Evolutionary conservation across 1,139 yeast genomes (phyloP), one percentile per base, ranked within the genome.

Genomic region (Geotrichum klebahnii): DNA sequence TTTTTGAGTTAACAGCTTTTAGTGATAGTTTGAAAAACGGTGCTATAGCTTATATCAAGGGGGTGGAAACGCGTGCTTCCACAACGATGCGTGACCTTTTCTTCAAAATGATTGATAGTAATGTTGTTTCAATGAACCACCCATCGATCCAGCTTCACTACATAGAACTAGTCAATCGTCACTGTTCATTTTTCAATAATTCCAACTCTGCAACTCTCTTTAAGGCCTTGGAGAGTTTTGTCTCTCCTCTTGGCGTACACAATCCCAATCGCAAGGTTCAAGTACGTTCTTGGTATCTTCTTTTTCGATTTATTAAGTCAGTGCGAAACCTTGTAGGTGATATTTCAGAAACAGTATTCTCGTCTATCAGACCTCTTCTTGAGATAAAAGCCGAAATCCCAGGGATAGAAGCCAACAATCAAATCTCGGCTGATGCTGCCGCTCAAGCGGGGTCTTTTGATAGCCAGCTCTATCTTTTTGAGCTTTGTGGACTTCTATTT

Each of bases 241-340:
- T 89, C 42, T 82, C 92, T 33, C 82, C 81, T 26, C 74, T 82
- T 59, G 97, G 97, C 12, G 78, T 92, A 55, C 89, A 87, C 65
- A 87, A 84, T 67, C 72, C 76, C 3, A 74, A 76, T 56, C 56
- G 51, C 24, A 55, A 80, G 56, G 96, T 90, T 9, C 81, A 90
- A 60, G 75, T 81, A 53, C 80, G 97, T 66, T 77, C 94, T 47
- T 92, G 98, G 96, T 92, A 88, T 65, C 72, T 90, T 55, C 86
- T 92, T 59, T 83, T 83, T 62, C 78, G 95, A 63, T 86, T 89
- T 61, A 75, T 90, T 59, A 88, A 85, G 64, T 70, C 83, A 44
- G 82, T 92, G 2, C 84, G 82, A 62, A 88, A 90, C 29, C 70
- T 78, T 50, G 70, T 80, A 26, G 75, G 79, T 29, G 64, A 62